Evolutionary conservation across 1,284 basidiomycete species (phyloP).

Genomic region (Ustilago xerochloae): DNA sequence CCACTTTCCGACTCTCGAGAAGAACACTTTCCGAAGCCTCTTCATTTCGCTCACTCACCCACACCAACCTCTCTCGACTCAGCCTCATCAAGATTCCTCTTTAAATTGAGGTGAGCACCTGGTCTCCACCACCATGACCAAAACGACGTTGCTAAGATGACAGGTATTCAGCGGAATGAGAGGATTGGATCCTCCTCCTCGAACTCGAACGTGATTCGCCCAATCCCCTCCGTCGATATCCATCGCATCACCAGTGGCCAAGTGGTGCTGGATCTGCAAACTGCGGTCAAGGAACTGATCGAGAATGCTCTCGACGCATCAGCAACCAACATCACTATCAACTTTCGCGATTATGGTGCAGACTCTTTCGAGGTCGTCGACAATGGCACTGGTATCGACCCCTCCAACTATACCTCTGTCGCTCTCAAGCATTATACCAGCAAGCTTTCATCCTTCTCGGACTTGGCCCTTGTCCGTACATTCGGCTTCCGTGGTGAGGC

Average conservation of each 20-base stretch:
- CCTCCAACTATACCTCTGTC: constrained; percentile 77
- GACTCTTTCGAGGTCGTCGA: constrained; percentile 90
- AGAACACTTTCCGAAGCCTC: constrained; percentile 3
- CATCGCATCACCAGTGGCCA: constrained; percentile 83
- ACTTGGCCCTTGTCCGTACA: constrained; percentile 80
- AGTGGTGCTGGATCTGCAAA: constrained; percentile 92
- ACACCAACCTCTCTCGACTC: constrained; percentile 1
- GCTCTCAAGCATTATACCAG: constrained; percentile 94
- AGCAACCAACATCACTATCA: constrained; percentile 86
- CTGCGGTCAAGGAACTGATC: constrained; percentile 91
- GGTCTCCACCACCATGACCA: too few relatives aligned
- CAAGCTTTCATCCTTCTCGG: constrained; percentile 82
- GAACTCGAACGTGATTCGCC: constrained; percentile 33
- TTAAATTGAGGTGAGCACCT: too few relatives aligned
- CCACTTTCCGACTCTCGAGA: constrained; percentile 1
- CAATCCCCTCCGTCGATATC: constrained; percentile 54
- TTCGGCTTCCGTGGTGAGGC: constrained; percentile 99
- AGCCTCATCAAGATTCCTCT: constrained; percentile 1
- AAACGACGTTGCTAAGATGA: background rate
- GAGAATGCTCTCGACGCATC: constrained; percentile 96
- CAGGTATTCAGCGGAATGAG: background rate
- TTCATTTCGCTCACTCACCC: background rate
- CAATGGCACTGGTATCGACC: constrained; percentile 87
- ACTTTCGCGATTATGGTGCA: constrained; percentile 88
- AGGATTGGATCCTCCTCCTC: background rate